phyloP scores from a whole-genome alignment of 2,329 filamentous ascomycete genomes.

The Hymenotorrendiella dingleyae region DNA sequence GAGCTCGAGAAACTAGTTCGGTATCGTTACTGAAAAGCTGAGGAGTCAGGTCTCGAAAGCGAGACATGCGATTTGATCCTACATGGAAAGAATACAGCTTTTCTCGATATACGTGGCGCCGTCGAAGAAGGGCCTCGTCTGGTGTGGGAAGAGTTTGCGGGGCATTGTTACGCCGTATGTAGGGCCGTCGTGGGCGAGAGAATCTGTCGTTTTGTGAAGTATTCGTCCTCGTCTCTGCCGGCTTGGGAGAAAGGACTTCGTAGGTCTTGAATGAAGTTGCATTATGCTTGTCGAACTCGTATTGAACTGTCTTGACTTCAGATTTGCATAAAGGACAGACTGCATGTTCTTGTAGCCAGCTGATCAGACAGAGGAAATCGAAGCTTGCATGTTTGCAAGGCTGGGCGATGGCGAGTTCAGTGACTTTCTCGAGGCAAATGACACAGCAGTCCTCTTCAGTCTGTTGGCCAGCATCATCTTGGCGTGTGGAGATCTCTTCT shows the following conservation, averaged over 20 bases:
- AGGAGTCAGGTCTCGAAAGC: constrained; percentile 69
- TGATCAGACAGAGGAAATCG: constrained; percentile 78
- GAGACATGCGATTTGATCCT: constrained; percentile 72
- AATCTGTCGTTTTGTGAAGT: constrained; percentile 10
- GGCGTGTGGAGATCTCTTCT: constrained; percentile 32
- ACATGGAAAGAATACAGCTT: constrained; percentile 74
- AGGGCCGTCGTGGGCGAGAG: constrained; percentile 11
- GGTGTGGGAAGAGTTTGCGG: constrained; percentile 10
- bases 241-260: constrained; percentile 36
- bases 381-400: constrained; percentile 79
- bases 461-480: constrained; percentile 26
- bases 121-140: constrained; percentile 38
- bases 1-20: constrained; percentile 67
- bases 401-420: constrained; percentile 62
- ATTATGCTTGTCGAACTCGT: constrained; percentile 56
- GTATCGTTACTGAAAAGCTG: constrained; percentile 56
- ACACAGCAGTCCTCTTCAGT: constrained; percentile 62
- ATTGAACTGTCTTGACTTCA: constrained; percentile 52
- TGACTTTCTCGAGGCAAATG: constrained; percentile 76
- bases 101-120: constrained; percentile 67
- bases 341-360: constrained; percentile 69
- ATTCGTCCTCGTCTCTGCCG: constrained; percentile 4
- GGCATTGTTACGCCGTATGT: constrained; percentile 10
- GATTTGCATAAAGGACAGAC: constrained; percentile 75
- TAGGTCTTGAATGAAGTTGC: constrained; percentile 53